Evolutionary conservation across 305 asterid species (phyloP).

Genomic region (Fraxinus xanthoxyloides): DNA sequence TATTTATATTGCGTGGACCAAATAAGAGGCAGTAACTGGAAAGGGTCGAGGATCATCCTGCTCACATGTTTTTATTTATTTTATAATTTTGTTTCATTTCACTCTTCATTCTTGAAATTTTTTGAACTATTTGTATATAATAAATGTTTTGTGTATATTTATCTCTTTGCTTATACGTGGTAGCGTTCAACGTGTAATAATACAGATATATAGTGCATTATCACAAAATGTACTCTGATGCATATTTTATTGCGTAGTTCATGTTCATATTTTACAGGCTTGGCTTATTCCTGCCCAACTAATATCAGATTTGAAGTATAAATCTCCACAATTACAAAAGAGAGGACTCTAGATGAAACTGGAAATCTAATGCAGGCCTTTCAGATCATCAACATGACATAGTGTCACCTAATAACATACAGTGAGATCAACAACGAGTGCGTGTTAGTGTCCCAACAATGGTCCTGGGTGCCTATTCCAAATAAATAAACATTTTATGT

Average conservation of each 20-base stretch:
- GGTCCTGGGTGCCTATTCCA: neutral
- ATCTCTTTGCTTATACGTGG: neutral
- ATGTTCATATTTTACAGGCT: neutral
- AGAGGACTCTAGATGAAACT: neutral
- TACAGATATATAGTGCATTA: neutral
- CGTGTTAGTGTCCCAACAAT: neutral
- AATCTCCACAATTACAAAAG: neutral
- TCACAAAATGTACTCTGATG: neutral
- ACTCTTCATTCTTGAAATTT: neutral
- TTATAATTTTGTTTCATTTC: neutral
- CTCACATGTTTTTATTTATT: neutral
- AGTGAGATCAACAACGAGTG: neutral
- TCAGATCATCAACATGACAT: neutral
- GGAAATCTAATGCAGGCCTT: neutral
- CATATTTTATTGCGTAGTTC: neutral
- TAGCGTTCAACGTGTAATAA: neutral
- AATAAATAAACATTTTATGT: neutral
- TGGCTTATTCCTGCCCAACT: neutral
- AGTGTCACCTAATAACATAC: neutral
- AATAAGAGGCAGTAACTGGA: neutral
- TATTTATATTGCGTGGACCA: neutral
- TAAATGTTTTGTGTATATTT: neutral
- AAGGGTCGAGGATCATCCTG: neutral
- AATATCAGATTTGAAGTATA: neutral
- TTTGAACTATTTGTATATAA: neutral